Percentiles rank a stretch among this genome's conserved stretches.
Evolutionary conservation across 306 rosid species (phyloP).

Genomic region (Pyrus pyrifolia): DNA sequence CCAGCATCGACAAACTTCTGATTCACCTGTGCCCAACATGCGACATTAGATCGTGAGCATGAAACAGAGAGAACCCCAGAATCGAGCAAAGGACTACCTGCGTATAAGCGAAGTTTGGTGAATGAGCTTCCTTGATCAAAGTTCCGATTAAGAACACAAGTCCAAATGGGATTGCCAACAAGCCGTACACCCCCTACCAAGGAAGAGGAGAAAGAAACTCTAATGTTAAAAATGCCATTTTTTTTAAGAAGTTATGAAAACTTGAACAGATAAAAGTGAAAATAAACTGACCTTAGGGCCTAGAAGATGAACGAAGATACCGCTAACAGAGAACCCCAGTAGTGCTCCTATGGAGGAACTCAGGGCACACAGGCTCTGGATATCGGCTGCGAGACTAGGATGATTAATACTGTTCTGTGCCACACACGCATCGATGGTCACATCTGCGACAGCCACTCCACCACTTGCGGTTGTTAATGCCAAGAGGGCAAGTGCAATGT

Average conservation of each 20-base stretch:
- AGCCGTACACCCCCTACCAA: constrained; percentile 76
- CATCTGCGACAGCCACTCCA: constrained; percentile 86
- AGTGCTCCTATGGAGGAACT: constrained; percentile 78
- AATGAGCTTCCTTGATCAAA: constrained; percentile 61
- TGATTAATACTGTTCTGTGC: constrained; percentile 83
- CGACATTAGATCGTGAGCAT: constrained; percentile 19
- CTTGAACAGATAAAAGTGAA: neutral
- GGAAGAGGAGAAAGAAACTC: constrained; percentile 8
- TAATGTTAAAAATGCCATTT: neutral
- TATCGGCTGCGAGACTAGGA: constrained; percentile 74
- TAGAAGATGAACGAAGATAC: constrained; percentile 75
- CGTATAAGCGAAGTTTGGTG: constrained; percentile 44
- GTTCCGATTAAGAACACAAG: constrained; percentile 62
- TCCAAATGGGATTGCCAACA: constrained; percentile 79
- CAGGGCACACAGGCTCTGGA: constrained; percentile 93
- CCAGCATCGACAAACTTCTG: constrained; percentile 65
- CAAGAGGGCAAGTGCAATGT: constrained; percentile 62
- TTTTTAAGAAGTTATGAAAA: neutral
- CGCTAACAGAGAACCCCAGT: constrained; percentile 80
- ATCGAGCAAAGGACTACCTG: constrained; percentile 44
- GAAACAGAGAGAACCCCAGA: neutral
- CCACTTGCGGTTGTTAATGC: constrained; percentile 73
- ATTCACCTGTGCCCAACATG: constrained; percentile 46
- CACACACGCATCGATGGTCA: constrained; percentile 93
- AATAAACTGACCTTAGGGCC: constrained; percentile 72